A percentile compares a stretch with the other conserved stretches of the same genome.
Conservation (phyloP, 2,329 filamentous ascomycete species). For the Didymella pomorum region DNA sequence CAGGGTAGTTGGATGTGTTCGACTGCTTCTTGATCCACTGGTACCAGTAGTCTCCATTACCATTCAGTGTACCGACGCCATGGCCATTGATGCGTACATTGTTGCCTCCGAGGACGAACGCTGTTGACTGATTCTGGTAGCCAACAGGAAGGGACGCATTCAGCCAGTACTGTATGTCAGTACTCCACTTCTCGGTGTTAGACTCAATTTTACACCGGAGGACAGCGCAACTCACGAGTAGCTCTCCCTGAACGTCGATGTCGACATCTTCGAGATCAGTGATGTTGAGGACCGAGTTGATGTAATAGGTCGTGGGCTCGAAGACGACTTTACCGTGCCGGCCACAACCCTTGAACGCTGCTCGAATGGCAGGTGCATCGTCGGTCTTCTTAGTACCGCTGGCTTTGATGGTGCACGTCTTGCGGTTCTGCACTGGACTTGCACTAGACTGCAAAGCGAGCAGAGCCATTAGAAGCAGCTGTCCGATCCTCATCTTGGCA, state of each 20-base stretch:
- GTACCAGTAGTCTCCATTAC: constrained; percentile 69
- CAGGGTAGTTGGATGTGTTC: constrained; percentile 37
- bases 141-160: constrained; percentile 44
- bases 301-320: constrained; percentile 31
- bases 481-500: constrained; percentile 4
- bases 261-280: constrained; percentile 36
- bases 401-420: constrained; percentile 27
- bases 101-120: constrained; percentile 56
- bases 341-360: constrained; percentile 36
- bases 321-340: constrained; percentile 35
- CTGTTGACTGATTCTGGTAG: constrained; percentile 43
- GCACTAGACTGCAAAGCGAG: constrained; percentile 6
- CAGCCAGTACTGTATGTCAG: constrained; percentile 42
- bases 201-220: too few species aligned
- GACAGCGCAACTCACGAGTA: constrained; percentile 22
- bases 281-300: constrained; percentile 36
- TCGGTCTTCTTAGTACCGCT: constrained; percentile 33
- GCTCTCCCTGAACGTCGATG: constrained; percentile 36
- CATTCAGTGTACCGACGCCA: constrained; percentile 63
- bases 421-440: constrained; percentile 3
- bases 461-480: not conserved
- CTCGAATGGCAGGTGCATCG: constrained; percentile 38
- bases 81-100: constrained; percentile 60
- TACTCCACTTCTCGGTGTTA: constrained; percentile 28
- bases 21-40: constrained; percentile 52